Percentiles rank a stretch among this genome's conserved stretches.
phyloP scores from a whole-genome alignment of 2,329 filamentous ascomycete species.

The Neocucurbitaria cava region DNA sequence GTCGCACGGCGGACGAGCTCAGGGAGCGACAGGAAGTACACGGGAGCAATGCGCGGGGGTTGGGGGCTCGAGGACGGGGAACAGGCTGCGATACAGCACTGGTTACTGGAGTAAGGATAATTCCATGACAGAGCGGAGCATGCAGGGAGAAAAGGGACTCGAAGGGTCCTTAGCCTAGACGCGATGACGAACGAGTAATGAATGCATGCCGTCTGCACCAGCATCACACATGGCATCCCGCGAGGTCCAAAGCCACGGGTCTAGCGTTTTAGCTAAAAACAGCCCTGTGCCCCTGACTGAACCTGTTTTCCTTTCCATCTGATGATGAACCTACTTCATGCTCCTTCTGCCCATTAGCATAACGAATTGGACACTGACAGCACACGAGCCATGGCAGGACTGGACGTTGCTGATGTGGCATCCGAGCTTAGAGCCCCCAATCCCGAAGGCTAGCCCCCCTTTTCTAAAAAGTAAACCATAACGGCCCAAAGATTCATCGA shows the following conservation, averaged over 20 bases:
- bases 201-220: constrained; percentile 19
- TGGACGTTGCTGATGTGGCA: neutral
- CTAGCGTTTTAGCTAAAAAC: constrained; percentile 19
- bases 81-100: constrained; percentile 7
- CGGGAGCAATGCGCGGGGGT: constrained; percentile 20
- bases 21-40: constrained; percentile 30
- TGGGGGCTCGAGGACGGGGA: constrained; percentile 17
- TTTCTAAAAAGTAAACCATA: too few relatives aligned
- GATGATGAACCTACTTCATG: neutral
- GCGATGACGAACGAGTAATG: constrained; percentile 34
- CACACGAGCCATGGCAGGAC: neutral
- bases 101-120: constrained; percentile 13
- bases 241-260: constrained; percentile 25
- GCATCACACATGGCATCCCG: constrained; percentile 26
- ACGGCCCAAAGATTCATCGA: too few relatives aligned
- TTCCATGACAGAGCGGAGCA: constrained; percentile 22
- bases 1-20: constrained; percentile 22
- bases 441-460: neutral
- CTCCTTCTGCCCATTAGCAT: neutral
- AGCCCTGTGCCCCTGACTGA: constrained; percentile 18
- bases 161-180: constrained; percentile 20
- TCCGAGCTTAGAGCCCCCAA: constrained; percentile 1
- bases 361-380: neutral
- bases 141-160: constrained; percentile 22
- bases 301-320: neutral